These are phyloP conservation scores for Haplosporangium gracile DNA, from an alignment of 192 early-diverging fungal species.

Conservation along the genomic window DNA sequence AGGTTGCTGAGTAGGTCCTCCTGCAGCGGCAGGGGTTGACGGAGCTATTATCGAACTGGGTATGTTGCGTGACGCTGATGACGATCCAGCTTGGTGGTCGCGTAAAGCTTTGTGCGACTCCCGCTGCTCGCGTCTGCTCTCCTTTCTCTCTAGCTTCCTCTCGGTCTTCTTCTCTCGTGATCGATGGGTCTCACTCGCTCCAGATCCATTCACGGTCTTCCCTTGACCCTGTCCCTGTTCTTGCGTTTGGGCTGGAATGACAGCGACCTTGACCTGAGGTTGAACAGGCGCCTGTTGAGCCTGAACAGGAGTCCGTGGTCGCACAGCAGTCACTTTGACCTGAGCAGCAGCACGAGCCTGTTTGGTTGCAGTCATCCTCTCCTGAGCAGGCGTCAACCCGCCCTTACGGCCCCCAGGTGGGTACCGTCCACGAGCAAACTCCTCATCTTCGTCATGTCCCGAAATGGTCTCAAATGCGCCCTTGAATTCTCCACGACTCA, in stretches of 20 bases:
- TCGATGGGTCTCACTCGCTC: slow-evolving; percentile 2
- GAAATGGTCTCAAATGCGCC: slow-evolving; percentile 26
- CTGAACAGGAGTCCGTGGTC: background rate
- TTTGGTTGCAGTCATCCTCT: background rate
- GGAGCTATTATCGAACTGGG: background rate
- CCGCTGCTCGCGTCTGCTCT: slow-evolving; percentile 1
- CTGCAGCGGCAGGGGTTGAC: background rate
- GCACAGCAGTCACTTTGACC: background rate
- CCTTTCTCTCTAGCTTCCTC: slow-evolving; percentile 17
- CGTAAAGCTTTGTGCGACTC: background rate
- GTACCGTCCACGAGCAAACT: background rate
- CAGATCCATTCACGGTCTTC: background rate
- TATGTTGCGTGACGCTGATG: background rate
- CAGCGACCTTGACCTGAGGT: background rate
- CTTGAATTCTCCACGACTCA: slow-evolving; percentile 30
- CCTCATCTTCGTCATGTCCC: background rate
- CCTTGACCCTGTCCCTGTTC: background rate
- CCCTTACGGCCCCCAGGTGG: background rate
- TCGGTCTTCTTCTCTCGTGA: slow-evolving; percentile 21
- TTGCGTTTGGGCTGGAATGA: background rate
- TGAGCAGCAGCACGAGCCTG: background rate
- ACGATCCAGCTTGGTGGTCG: too few relatives aligned
- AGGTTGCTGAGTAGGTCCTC: background rate
- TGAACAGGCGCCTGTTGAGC: background rate
- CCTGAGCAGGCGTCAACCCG: background rate